A percentile compares a stretch with the other conserved stretches of the same genome.
phyloP scores from a whole-genome alignment of 306 rosid genomes.

The Macrotyloma uniflorum region DNA sequence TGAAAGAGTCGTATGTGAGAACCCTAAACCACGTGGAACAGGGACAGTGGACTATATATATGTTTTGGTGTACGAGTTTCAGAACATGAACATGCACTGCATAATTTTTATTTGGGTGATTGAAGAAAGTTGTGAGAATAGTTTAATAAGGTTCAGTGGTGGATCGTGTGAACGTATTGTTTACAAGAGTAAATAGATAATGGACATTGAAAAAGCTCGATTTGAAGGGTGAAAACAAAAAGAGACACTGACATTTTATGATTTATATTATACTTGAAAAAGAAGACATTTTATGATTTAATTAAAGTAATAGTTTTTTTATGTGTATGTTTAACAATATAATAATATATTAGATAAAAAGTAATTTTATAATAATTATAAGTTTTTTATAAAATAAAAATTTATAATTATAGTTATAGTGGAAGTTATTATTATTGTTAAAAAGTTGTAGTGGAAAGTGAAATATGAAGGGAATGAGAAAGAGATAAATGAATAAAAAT shows the following conservation, averaged over 20 bases:
- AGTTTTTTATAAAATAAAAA: too few relatives aligned
- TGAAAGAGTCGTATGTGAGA: slow-evolving; percentile 20
- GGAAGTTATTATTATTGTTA: too few relatives aligned
- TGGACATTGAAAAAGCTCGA: neutral
- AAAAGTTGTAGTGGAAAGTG: too few relatives aligned
- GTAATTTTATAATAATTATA: too few relatives aligned
- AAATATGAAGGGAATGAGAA: too few relatives aligned
- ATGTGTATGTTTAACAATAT: too few relatives aligned
- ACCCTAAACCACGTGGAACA: slow-evolving; percentile 2
- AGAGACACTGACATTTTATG: neutral
- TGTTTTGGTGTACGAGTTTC: neutral
- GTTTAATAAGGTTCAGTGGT: neutral
- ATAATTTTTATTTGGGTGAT: neutral
- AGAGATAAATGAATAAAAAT: too few relatives aligned
- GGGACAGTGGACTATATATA: neutral
- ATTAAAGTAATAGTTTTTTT: too few relatives aligned
- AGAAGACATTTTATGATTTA: neutral
- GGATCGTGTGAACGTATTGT: slow-evolving; percentile 7
- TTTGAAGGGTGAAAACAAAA: neutral
- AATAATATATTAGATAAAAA: too few relatives aligned
- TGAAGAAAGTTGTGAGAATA: neutral
- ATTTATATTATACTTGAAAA: neutral
- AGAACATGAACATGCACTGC: neutral
- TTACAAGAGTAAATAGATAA: neutral
- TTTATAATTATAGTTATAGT: too few relatives aligned